Evolutionary conservation across 768 basidiomycete species (phyloP).

Genomic region (Xerocomus spinulosus): DNA sequence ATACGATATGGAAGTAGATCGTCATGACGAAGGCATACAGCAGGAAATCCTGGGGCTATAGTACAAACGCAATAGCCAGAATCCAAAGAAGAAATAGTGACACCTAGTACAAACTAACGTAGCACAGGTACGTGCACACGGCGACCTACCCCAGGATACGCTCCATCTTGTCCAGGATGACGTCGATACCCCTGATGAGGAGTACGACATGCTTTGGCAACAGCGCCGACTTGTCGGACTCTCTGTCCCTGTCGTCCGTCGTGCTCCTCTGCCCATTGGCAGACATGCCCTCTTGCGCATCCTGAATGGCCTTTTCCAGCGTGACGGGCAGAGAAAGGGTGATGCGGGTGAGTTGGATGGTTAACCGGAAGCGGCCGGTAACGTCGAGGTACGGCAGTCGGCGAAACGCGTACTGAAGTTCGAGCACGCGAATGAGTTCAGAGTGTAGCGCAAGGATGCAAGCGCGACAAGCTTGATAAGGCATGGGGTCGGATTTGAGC

Average conservation of each 20-base stretch:
- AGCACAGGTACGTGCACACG: background rate
- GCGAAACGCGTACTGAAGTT: conserved; percentile 73
- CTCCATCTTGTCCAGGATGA: conserved; percentile 65
- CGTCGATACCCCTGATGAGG: conserved; percentile 58
- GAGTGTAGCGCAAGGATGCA: conserved; percentile 70
- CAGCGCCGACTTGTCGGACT: conserved; percentile 29
- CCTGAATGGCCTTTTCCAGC: conserved; percentile 62
- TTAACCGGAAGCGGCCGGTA: conserved; percentile 67
- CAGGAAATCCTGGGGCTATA: too few relatives aligned
- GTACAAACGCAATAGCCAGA: too few relatives aligned
- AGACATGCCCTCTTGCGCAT: conserved; percentile 23
- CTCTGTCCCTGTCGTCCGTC: conserved; percentile 10
- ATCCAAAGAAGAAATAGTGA: too few relatives aligned
- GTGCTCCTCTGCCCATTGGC: conserved; percentile 3
- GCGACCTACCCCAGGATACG: conserved; percentile 34
- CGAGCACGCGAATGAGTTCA: conserved; percentile 72
- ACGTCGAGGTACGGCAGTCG: conserved; percentile 76
- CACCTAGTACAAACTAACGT: too few relatives aligned
- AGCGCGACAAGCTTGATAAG: conserved; percentile 58
- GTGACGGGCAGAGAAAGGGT: conserved; percentile 70
- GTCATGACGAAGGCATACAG: background rate
- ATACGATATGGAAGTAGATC: background rate
- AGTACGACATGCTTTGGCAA: conserved; percentile 56
- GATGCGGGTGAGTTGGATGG: conserved; percentile 73
- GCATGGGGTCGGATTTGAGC: background rate